phyloP scores from a whole-genome alignment of 768 basidiomycete species.

The Auriscalpium vulgare region DNA sequence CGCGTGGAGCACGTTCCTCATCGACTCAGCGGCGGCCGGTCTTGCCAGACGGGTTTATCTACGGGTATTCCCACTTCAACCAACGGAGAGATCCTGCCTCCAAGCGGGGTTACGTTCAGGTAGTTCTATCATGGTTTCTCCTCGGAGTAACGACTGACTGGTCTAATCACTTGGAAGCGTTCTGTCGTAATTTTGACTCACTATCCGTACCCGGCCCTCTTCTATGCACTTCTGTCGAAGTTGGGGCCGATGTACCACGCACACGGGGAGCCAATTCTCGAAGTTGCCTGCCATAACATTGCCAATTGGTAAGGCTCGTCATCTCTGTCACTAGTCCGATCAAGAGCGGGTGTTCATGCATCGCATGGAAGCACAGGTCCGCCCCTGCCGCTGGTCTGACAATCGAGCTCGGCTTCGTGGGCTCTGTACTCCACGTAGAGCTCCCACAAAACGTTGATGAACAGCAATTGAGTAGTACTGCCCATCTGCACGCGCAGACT shows the following conservation, averaged over 20 bases:
- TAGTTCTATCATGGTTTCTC: conserved; percentile 18
- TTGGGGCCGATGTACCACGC: conserved; percentile 69
- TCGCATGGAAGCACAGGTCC: conserved; percentile 56
- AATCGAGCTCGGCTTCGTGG: conserved; percentile 79
- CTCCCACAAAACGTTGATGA: conserved; percentile 62
- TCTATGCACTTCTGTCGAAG: conserved; percentile 53
- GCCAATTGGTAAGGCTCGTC: conserved; percentile 61
- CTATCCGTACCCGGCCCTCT: conserved; percentile 76
- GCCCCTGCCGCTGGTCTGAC: conserved; percentile 59
- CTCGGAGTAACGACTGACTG: conserved; percentile 1
- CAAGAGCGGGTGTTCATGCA: not conserved
- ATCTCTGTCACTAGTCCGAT: not conserved
- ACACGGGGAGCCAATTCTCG: conserved; percentile 75
- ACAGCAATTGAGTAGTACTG: conserved; percentile 59
- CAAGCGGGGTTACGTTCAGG: conserved; percentile 79
- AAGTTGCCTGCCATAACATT: conserved; percentile 81
- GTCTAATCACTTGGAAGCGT: conserved; percentile 34
- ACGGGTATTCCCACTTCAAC: conserved; percentile 73
- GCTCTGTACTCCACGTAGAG: conserved; percentile 63
- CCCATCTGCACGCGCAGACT: conserved; percentile 12
- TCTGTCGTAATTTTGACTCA: conserved; percentile 79
- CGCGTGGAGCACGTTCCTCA: conserved; percentile 14
- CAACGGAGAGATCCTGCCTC: conserved; percentile 56
- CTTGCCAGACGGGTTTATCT: conserved; percentile 57
- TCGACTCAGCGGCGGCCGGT: conserved; percentile 26